phyloP scores from a whole-genome alignment of 202 grass and related monocot genomes.

The Thinopyrum obtusiflorum region DNA sequence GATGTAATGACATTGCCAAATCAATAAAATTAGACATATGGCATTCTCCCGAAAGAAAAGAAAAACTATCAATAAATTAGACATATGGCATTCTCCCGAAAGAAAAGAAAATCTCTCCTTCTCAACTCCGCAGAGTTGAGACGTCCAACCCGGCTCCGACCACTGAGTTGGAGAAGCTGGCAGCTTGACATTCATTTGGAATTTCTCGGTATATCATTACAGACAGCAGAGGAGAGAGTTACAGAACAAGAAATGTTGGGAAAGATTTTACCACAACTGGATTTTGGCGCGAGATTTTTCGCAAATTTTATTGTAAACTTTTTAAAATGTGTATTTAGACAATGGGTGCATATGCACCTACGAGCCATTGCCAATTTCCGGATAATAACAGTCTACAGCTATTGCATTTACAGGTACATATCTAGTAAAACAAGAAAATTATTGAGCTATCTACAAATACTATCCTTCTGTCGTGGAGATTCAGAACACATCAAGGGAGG shows the following conservation, averaged over 20 bases:
- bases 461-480: neutral
- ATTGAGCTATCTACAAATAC: constrained; percentile 22
- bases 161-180: too few relatives aligned
- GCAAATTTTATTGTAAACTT: neutral
- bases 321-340: too few relatives aligned
- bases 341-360: too few relatives aligned
- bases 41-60: too few relatives aligned
- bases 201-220: neutral
- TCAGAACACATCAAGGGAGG: constrained; percentile 45
- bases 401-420: constrained; percentile 47
- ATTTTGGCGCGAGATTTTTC: neutral
- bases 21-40: too few relatives aligned
- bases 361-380: too few relatives aligned
- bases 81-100: too few relatives aligned
- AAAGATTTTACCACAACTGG: neutral
- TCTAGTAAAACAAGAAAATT: constrained; percentile 28
- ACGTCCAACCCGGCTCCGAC: too few relatives aligned
- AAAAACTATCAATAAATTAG: too few relatives aligned
- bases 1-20: too few relatives aligned
- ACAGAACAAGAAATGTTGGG: neutral
- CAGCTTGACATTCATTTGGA: neutral
- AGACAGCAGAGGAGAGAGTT: neutral
- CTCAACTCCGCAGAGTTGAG: too few relatives aligned
- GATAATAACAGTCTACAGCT: constrained; percentile 37
- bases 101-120: too few relatives aligned